Evolutionary conservation across 106 monocot genomes (phyloP).

Genomic region (Gastrodia elata): DNA sequence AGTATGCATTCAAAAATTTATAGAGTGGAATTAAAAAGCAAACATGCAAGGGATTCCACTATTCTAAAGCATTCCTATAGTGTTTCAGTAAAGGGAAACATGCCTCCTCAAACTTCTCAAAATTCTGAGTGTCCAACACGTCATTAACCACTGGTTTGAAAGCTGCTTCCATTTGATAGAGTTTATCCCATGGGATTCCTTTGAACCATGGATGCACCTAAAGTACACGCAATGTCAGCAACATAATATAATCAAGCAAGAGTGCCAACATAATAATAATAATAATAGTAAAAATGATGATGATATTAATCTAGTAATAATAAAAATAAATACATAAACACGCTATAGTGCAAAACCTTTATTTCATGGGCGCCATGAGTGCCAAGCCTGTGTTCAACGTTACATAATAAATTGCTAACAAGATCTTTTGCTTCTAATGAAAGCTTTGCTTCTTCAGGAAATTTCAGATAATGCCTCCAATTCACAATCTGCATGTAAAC

Average conservation of each 20-base stretch:
- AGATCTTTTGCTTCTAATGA: constrained; percentile 95
- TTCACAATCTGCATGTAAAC: constrained; percentile 71
- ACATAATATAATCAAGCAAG: not conserved
- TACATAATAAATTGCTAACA: constrained; percentile 78
- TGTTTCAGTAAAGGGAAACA: not conserved
- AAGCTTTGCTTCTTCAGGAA: constrained; percentile 95
- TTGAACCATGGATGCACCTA: constrained; percentile 92
- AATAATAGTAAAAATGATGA: too few species aligned
- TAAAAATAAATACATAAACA: not conserved
- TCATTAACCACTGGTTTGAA: constrained; percentile 85
- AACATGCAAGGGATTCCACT: not conserved
- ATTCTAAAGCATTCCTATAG: not conserved
- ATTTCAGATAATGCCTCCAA: constrained; percentile 93
- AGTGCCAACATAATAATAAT: too few species aligned
- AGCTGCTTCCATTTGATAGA: constrained; percentile 95
- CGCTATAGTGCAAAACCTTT: constrained; percentile 41
- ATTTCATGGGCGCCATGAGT: constrained; percentile 92
- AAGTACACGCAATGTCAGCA: constrained; percentile 7
- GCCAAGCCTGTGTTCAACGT: constrained; percentile 92
- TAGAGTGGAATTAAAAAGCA: not conserved
- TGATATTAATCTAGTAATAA: too few species aligned
- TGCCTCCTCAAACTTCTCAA: constrained; percentile 99
- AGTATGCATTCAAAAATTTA: not conserved
- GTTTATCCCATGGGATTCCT: constrained; percentile 62
- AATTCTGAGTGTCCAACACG: constrained; percentile 92